Conservation (phyloP, 2,329 filamentous ascomycete species). For the Microsporum ferrugineum region DNA sequence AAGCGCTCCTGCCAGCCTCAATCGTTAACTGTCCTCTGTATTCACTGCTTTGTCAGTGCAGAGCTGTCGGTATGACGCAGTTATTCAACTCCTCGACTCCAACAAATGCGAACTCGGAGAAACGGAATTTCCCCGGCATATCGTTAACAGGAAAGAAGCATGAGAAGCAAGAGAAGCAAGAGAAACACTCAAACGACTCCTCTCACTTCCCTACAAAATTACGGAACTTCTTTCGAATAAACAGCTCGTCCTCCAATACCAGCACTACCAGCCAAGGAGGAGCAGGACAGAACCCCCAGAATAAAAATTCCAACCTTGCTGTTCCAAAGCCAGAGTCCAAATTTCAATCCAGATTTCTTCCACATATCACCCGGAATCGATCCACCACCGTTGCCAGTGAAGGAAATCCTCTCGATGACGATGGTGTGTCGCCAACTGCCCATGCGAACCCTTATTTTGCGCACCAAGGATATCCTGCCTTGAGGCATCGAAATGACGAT, state of each 20-base stretch:
- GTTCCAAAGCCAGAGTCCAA: conserved; percentile 51
- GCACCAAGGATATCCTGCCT: conserved; percentile 84
- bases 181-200: conserved; percentile 33
- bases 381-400: conserved; percentile 88
- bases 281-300: conserved; percentile 26
- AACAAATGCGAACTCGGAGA: conserved; percentile 33
- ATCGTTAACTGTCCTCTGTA: not conserved
- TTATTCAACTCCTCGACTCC: conserved; percentile 30
- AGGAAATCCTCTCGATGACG: conserved; percentile 82
- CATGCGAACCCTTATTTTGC: conserved; percentile 95
- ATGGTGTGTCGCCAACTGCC: conserved; percentile 79
- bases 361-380: conserved; percentile 73
- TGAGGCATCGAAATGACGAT: conserved; percentile 89
- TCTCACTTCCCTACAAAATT: conserved; percentile 50
- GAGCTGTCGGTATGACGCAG: conserved; percentile 29
- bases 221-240: conserved; percentile 60
- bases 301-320: conserved; percentile 32
- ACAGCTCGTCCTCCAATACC: conserved; percentile 31
- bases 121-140: conserved; percentile 37
- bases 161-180: not conserved
- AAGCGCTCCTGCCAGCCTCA: not conserved
- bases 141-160: conserved; percentile 35
- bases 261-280: conserved; percentile 17
- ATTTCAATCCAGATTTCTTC: conserved; percentile 76
- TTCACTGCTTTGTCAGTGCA: conserved; percentile 4